Conservation (phyloP, 768 basidiomycete species). For the Trametes elegans region DNA sequence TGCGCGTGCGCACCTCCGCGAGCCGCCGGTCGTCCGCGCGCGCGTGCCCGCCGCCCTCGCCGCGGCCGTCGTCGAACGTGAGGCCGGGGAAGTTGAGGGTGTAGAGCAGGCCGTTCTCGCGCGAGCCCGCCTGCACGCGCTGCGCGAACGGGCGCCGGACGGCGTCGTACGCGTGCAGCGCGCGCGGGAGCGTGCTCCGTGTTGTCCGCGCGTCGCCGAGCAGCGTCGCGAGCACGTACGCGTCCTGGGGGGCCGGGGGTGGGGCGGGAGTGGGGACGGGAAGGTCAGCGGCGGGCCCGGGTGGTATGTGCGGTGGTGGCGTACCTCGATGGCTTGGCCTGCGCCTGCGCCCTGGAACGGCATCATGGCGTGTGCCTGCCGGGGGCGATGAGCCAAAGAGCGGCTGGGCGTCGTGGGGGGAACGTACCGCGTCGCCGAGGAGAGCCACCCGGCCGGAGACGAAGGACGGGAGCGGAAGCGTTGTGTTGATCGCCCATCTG, state of each 20-base stretch:
- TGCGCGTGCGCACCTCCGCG: conserved; percentile 36
- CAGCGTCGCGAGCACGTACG: conserved; percentile 35
- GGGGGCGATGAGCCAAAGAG: background rate
- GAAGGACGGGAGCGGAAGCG: conserved; percentile 49
- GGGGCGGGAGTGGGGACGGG: too few species aligned
- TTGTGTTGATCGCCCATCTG: conserved; percentile 64
- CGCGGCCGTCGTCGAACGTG: conserved; percentile 16
- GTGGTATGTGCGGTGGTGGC: background rate
- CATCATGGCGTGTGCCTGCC: conserved; percentile 38
- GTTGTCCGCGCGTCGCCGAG: conserved; percentile 43
- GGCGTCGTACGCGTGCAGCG: conserved; percentile 31
- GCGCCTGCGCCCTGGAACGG: conserved; percentile 46
- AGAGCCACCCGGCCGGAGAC: conserved; percentile 52
- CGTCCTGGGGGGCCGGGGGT: too few species aligned
- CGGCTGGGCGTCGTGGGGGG: background rate
- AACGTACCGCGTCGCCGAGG: conserved; percentile 39
- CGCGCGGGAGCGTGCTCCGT: conserved; percentile 18
- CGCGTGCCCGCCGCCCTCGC: conserved; percentile 5
- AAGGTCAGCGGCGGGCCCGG: background rate
- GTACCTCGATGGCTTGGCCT: conserved; percentile 43
- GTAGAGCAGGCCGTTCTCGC: conserved; percentile 29
- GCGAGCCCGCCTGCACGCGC: conserved; percentile 26
- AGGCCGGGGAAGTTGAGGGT: conserved; percentile 26
- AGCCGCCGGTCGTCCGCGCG: conserved; percentile 33
- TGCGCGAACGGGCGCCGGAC: conserved; percentile 32